Evolutionary conservation across 2,329 filamentous ascomycete species (phyloP).

Genomic region (Claviceps cyperi): DNA sequence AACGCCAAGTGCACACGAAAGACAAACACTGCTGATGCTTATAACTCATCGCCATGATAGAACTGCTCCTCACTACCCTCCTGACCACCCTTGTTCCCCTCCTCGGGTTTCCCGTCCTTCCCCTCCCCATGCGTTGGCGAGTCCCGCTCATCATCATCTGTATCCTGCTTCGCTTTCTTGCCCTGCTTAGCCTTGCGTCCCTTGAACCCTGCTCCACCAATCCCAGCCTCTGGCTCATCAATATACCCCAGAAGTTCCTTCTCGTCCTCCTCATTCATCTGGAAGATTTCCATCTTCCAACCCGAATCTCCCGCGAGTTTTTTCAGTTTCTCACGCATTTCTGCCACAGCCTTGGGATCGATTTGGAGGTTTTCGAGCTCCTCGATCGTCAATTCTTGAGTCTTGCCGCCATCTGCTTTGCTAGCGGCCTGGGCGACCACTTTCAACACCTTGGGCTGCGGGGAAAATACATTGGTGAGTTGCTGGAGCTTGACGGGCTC

Average conservation of each 20-base stretch:
- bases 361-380: conserved; percentile 56
- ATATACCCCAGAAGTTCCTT: conserved; percentile 57
- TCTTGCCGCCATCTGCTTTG: conserved; percentile 44
- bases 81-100: conserved; percentile 6
- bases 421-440: conserved; percentile 30
- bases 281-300: conserved; percentile 72
- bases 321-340: conserved; percentile 53
- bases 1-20: neutral
- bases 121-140: neutral
- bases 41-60: conserved; percentile 21
- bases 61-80: conserved; percentile 36
- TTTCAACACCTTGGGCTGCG: conserved; percentile 14
- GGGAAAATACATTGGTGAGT: conserved; percentile 15
- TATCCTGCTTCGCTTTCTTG: conserved; percentile 1
- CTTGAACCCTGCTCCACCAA: conserved; percentile 7
- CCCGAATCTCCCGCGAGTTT: conserved; percentile 53
- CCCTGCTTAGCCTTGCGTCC: conserved; percentile 17
- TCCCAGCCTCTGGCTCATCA: conserved; percentile 25
- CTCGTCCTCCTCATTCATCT: conserved; percentile 40
- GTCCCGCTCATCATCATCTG: conserved; percentile 13
- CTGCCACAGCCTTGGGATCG: conserved; percentile 51
- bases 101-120: conserved; percentile 3
- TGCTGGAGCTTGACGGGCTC: conserved; percentile 29
- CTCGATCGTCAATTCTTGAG: conserved; percentile 46
- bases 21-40: neutral